Evolutionary conservation across 768 basidiomycete species (phyloP).

Genomic region (Phlebiopsis gigantea): DNA sequence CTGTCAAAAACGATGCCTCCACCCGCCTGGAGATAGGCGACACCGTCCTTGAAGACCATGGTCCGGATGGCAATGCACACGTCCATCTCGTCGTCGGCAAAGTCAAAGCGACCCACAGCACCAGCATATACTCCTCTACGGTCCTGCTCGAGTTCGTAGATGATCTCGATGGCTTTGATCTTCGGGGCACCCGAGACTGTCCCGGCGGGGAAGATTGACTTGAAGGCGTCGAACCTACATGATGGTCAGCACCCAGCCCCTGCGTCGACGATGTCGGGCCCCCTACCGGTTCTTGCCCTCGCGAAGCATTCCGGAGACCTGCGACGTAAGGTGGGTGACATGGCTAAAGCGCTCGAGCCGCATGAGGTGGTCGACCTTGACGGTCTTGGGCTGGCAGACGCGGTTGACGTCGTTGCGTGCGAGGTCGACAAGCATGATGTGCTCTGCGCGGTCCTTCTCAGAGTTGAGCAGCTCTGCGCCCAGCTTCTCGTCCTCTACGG

Average conservation of each 20-base stretch:
- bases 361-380: conserved; percentile 96
- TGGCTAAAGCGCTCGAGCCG: conserved; percentile 92
- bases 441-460: conserved; percentile 95
- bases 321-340: conserved; percentile 95
- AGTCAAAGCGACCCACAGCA: conserved; percentile 97
- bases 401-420: conserved; percentile 98
- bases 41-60: conserved; percentile 93
- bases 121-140: conserved; percentile 94
- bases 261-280: too few relatives aligned
- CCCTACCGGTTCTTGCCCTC: conserved; percentile 76
- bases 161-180: conserved; percentile 95
- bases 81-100: conserved; percentile 92
- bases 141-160: conserved; percentile 76
- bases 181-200: conserved; percentile 99
- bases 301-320: conserved; percentile 83
- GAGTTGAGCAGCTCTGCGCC: conserved; percentile 72
- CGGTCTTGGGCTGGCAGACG: conserved; percentile 90
- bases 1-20: conserved; percentile 98
- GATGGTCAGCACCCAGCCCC: not conserved
- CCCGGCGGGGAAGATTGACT: conserved; percentile 97
- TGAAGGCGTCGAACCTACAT: conserved; percentile 97
- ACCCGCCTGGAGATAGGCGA: conserved; percentile 90
- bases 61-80: conserved; percentile 98
- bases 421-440: conserved; percentile 98
- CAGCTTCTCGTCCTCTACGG: conserved; percentile 81